Conservation (phyloP, 2,329 filamentous ascomycete species). For the Aspergillus sp. region DNA sequence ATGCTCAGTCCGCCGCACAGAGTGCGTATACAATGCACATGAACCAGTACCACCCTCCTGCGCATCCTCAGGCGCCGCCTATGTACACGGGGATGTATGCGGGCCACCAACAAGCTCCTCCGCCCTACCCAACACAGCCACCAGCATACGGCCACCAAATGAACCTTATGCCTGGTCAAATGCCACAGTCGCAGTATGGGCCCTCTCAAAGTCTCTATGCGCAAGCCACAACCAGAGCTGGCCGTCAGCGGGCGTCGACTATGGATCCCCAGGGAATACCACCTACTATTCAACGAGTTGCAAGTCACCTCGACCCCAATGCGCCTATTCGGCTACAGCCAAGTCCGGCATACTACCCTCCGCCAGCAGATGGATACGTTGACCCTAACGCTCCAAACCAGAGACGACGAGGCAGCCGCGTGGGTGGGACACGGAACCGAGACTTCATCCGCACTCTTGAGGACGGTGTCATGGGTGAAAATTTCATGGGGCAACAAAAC, state of each 20-base stretch:
- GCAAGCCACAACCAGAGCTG: conserved; percentile 73
- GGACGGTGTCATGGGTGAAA: conserved; percentile 81
- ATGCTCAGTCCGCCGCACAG: conserved; percentile 68
- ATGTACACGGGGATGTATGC: conserved; percentile 81
- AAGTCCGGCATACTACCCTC: conserved; percentile 95
- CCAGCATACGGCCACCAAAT: conserved; percentile 70
- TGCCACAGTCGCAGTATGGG: conserved; percentile 65
- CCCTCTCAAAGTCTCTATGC: conserved; percentile 72
- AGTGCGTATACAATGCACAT: conserved; percentile 67
- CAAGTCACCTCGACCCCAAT: conserved; percentile 91
- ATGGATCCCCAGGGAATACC: conserved; percentile 96
- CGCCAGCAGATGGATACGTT: conserved; percentile 77
- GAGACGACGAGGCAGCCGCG: conserved; percentile 73
- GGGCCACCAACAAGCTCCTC: conserved; percentile 67
- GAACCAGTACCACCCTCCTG: conserved; percentile 53
- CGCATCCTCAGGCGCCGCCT: conserved; percentile 53
- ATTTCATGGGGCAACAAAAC: conserved; percentile 72
- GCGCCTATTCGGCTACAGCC: conserved; percentile 92
- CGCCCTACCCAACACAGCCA: conserved; percentile 74
- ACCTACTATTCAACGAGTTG: conserved; percentile 87
- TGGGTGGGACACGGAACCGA: conserved; percentile 58
- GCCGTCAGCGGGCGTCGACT: conserved; percentile 86
- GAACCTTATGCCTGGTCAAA: conserved; percentile 66
- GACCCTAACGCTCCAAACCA: conserved; percentile 65
- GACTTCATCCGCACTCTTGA: conserved; percentile 96